phyloP scores from a whole-genome alignment of 2,329 filamentous ascomycete genomes.

The Curvularia sp. region DNA sequence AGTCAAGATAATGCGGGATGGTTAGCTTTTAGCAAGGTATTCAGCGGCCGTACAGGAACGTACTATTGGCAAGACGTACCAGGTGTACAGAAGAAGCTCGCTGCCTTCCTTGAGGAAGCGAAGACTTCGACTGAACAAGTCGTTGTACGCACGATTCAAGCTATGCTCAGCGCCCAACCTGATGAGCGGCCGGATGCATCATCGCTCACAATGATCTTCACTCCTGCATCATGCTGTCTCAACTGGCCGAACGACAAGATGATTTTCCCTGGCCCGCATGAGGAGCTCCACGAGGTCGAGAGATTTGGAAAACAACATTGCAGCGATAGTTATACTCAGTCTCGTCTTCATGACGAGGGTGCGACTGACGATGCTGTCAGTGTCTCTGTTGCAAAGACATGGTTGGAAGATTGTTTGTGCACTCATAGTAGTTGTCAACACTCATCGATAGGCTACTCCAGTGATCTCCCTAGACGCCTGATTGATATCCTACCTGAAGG shows the following conservation, averaged over 20 bases:
- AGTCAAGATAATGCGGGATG: slow-evolving; percentile 34
- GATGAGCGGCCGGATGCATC: slow-evolving; percentile 42
- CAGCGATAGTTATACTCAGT: slow-evolving; percentile 26
- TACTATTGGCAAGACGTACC: slow-evolving; percentile 49
- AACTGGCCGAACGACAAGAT: slow-evolving; percentile 47
- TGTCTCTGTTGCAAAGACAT: slow-evolving; percentile 32
- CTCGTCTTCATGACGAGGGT: slow-evolving; percentile 9
- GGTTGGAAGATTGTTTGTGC: slow-evolving; percentile 41
- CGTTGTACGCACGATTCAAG: slow-evolving; percentile 41
- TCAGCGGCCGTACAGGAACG: slow-evolving; percentile 40
- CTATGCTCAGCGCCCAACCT: slow-evolving; percentile 43
- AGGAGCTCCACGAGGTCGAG: slow-evolving; percentile 41
- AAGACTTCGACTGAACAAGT: slow-evolving; percentile 29
- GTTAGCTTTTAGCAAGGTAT: slow-evolving; percentile 39
- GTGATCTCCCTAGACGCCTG: slow-evolving; percentile 42
- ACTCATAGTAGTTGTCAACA: slow-evolving; percentile 38
- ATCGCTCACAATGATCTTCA: slow-evolving; percentile 43
- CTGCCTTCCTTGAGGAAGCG: slow-evolving; percentile 31
- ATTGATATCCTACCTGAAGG: slow-evolving; percentile 38
- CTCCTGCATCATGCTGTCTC: slow-evolving; percentile 49
- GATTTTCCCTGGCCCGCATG: slow-evolving; percentile 42
- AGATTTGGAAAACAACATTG: slow-evolving; percentile 31
- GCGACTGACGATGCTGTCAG: slow-evolving; percentile 8
- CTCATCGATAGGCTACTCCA: slow-evolving; percentile 7
- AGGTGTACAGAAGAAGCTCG: slow-evolving; percentile 38